Evolutionary conservation across 176 grass and related monocot genomes (phyloP), one percentile per base, ranked within the genome.

Genomic region (Phoenix dactylifera): DNA sequence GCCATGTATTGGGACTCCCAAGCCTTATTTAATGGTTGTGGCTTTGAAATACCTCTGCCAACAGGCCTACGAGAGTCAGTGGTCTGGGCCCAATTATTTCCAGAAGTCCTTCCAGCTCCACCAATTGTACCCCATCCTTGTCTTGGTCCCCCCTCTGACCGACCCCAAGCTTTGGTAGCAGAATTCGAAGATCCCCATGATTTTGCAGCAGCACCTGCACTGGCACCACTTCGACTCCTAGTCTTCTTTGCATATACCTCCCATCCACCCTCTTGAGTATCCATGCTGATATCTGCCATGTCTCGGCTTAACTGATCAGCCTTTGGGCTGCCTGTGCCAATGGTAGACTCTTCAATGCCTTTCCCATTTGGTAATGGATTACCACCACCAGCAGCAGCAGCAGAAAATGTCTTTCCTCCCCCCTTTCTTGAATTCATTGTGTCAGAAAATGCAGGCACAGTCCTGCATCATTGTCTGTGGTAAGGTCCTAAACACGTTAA

Each of bases 191-290:
- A 71, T 9, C 71, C 59, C 75, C 58, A 57, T 20, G 68, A 76
- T 53, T 60, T 85, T 9, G 66, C 79, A 57, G 49, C 24, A 66
- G 60, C 2, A 44, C 35, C 35, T 3, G 32, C 32, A 7, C 32
- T 24, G 24, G 74, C 77, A 18, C 65, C 81, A 59, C 72, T 52
- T 80, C 62, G 54, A 4, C 78, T 88, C 74, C 71, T 92, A 0
- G 77, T 67, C 49, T 65, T 92, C 26, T 83, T 98, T 26, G 54
- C 74, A 55, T 58, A 58, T 3, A 76, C 83, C 74, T 92, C 81
- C 93, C 93, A 98, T 60, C 70, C 76, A 69, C 29, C 74, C 1
- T 77, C 80, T 59, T 71, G 54, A 52, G 26, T 17, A 50, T 76
- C 72, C 32, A 82, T 54, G 15, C 44, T 55, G 7, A 76, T n/a